Conservation (phyloP, 78 protist genomes). For the Blattamonas nauphoetae region DNA sequence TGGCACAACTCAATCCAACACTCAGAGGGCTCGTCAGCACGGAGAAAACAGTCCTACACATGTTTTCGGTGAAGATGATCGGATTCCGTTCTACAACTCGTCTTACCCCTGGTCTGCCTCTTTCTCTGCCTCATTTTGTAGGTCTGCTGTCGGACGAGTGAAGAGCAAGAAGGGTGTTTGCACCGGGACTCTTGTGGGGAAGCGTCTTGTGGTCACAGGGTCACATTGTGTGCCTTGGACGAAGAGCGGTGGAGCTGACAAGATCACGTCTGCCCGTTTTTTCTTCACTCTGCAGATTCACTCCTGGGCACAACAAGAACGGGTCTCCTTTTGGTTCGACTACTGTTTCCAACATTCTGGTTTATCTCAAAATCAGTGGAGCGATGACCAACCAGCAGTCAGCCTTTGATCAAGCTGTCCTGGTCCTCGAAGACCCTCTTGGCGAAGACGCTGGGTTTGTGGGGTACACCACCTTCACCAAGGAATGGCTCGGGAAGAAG, state of each 20-base stretch:
- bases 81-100: not conserved
- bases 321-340: not conserved
- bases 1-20: no score
- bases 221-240: slow-evolving; percentile 7
- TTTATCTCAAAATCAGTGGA: not conserved
- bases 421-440: not conserved
- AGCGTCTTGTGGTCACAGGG: not conserved
- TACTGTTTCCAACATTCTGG: not conserved
- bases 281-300: not conserved
- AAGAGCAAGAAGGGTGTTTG: not conserved
- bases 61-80: not conserved
- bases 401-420: slow-evolving; percentile 4
- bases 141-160: slow-evolving; percentile 6
- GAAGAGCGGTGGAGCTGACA: not conserved
- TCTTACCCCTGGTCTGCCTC: not conserved
- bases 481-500: slow-evolving; percentile 3
- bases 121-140: not conserved
- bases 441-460: slow-evolving; percentile 11
- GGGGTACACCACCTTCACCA: slow-evolving; percentile 13
- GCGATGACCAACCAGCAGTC: slow-evolving; percentile 12
- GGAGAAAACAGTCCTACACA: no score
- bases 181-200: not conserved
- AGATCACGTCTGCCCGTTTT: not conserved
- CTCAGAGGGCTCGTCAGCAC: no score
- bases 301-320: not conserved